phyloP scores from a whole-genome alignment of 1,139 yeast genomes.

The Suhomyces terraborum region DNA sequence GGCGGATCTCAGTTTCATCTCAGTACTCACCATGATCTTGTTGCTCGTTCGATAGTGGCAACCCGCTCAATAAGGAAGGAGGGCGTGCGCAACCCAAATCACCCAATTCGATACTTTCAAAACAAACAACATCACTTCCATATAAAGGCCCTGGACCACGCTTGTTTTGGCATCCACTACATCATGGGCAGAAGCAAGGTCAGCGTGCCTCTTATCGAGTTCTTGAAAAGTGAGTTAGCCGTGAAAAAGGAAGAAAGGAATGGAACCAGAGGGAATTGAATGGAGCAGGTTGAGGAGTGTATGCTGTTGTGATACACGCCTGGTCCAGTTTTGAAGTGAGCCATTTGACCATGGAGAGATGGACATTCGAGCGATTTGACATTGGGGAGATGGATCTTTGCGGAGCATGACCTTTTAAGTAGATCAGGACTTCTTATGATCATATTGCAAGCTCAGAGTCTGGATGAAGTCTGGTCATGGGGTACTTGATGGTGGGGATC shows the following conservation, averaged over 20 bases:
- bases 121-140: slow-evolving; percentile 14
- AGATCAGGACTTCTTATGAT: too few species aligned
- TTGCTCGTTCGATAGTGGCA: not conserved
- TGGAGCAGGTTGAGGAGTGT: not conserved
- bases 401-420: too few species aligned
- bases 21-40: slow-evolving; percentile 7
- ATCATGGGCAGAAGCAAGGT: slow-evolving; percentile 26
- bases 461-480: too few species aligned
- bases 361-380: too few species aligned
- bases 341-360: too few species aligned
- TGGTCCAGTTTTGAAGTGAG: too few species aligned
- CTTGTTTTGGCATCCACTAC: slow-evolving; percentile 4
- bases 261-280: too few species aligned
- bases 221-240: slow-evolving; percentile 42
- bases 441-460: too few species aligned
- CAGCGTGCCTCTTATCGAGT: slow-evolving; percentile 44
- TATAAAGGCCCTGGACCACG: slow-evolving; percentile 11
- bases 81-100: slow-evolving; percentile 15
- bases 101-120: slow-evolving; percentile 15
- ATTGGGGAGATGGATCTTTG: too few species aligned
- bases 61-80: slow-evolving; percentile 3
- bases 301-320: not conserved
- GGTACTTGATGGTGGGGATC: too few species aligned
- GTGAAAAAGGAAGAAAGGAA: not conserved
- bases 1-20: not conserved